Evolutionary conservation across 352 stramenopile species (phyloP), one percentile per base, ranked within the genome.

Genomic region (Pythium dissotocum): DNA sequence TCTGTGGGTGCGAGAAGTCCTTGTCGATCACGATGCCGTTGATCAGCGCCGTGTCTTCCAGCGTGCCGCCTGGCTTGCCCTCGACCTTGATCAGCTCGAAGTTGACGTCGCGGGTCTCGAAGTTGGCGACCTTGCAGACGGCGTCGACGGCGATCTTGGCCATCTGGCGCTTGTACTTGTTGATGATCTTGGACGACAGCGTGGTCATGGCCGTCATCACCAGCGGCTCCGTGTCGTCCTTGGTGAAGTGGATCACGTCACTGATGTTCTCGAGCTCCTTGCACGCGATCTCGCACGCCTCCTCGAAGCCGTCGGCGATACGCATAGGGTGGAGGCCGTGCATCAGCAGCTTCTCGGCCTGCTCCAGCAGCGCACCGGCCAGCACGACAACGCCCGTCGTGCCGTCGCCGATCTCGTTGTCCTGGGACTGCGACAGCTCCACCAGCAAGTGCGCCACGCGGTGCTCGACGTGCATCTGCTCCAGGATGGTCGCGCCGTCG

Each of bases 11-110:
- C 52, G 87, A 98, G 69, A 99, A 99, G 77, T 99, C 98, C 93
- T 99, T 99, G 83, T 99, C 98, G 71, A 99, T 98, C 42, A 99
- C 97, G 64, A 99, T 98, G 36, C 98, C 98, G 70, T 98, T 94
- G 70, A 99, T 98, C 56, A 99, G 86, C 71, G 97, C 87, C 30
- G 98, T 99, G 60, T 99, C 97, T 65, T 98, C 95, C 2, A 99
- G 78, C 33, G 93, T 97, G 10, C 98, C 98, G 35, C 98, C 98
- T 0, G 97, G 84, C 80, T 99, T 99, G 65, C 97, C 97, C 75
- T 99, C 97, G 73, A 99, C 84, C 84, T 99, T 99, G 84, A 99
- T 99, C 82, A 99, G 92, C 62, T 99, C 98, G 74, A 99, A 99
- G 85, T 99, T 99, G 42, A 99, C 98, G 79, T 99, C 98, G 30